A percentile compares a stretch with the other conserved stretches of the same genome.
Conservation (phyloP, 345 rosid species). For the Hevea brasiliensis region DNA sequence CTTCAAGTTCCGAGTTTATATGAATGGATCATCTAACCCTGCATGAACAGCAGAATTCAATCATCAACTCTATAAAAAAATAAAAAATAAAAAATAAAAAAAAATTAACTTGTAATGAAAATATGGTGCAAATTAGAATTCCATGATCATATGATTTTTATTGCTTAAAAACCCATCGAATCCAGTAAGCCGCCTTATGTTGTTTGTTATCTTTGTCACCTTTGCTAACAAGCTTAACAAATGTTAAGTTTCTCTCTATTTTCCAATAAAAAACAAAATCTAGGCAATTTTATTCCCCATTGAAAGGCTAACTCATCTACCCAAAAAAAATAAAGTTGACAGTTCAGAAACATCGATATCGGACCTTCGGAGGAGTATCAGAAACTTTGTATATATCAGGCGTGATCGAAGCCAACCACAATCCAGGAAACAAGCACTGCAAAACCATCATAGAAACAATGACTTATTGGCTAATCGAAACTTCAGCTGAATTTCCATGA, state of each 20-base stretch:
- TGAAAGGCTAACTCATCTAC: not conserved
- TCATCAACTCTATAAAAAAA: not conserved
- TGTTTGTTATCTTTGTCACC: not conserved
- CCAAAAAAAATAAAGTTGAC: not conserved
- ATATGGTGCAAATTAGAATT: not conserved
- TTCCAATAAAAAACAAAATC: not conserved
- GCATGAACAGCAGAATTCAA: conserved; percentile 10
- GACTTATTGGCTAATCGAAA: not conserved
- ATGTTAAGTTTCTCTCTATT: not conserved
- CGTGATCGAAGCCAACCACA: conserved; percentile 26
- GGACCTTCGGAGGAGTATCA: conserved; percentile 26
- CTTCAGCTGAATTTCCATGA: not conserved
- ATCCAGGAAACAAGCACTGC: conserved; percentile 33
- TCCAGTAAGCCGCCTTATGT: not conserved
- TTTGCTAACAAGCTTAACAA: not conserved
- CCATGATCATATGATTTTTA: not conserved
- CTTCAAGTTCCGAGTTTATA: conserved; percentile 1
- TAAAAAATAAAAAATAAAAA: not conserved
- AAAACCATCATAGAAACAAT: not conserved
- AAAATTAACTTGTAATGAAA: not conserved
- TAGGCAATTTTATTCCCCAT: not conserved
- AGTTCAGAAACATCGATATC: not conserved
- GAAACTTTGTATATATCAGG: conserved; percentile 23
- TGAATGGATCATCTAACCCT: conserved; percentile 13
- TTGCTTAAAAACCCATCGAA: conserved; percentile 1